phyloP scores from a whole-genome alignment of 805 yeast genomes.

The Wickerhamiella dianesei region DNA sequence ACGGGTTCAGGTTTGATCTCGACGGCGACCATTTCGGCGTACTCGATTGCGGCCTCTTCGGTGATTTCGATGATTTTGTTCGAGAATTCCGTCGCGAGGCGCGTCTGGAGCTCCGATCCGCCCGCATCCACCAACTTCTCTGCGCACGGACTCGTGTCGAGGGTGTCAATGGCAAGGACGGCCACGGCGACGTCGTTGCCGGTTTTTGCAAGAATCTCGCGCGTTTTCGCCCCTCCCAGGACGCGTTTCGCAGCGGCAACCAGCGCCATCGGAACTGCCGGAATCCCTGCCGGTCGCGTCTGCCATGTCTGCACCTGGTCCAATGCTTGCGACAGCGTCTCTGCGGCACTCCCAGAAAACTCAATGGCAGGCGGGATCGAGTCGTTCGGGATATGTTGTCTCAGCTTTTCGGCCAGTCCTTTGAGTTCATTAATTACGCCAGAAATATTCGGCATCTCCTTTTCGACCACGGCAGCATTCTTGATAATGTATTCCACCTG shows the following conservation, averaged over 20 bases:
- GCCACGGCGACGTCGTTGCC: conserved; percentile 6
- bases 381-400: not conserved
- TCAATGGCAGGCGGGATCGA: not conserved
- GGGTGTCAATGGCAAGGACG: conserved; percentile 10
- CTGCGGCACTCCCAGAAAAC: conserved; percentile 2
- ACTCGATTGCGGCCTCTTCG: not conserved
- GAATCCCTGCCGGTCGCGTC: conserved; percentile 12
- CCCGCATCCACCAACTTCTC: conserved; percentile 3
- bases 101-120: not conserved
- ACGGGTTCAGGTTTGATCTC: not conserved
- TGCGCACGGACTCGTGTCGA: conserved; percentile 1
- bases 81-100: conserved; percentile 4
- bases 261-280: conserved; percentile 6
- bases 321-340: conserved; percentile 1
- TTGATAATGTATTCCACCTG: not conserved
- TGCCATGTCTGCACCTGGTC: conserved; percentile 11
- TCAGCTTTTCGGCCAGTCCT: not conserved
- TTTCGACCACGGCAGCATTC: conserved; percentile 1
- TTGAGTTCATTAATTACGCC: not conserved
- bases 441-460: conserved; percentile 2
- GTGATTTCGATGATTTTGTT: conserved; percentile 1
- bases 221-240: conserved; percentile 7
- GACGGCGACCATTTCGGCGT: not conserved
- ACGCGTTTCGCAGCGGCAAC: conserved; percentile 7
- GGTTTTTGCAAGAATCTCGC: conserved; percentile 2